phyloP scores from a whole-genome alignment of 2,329 filamentous ascomycete genomes.

The Purpureocillium takamizusanense region DNA sequence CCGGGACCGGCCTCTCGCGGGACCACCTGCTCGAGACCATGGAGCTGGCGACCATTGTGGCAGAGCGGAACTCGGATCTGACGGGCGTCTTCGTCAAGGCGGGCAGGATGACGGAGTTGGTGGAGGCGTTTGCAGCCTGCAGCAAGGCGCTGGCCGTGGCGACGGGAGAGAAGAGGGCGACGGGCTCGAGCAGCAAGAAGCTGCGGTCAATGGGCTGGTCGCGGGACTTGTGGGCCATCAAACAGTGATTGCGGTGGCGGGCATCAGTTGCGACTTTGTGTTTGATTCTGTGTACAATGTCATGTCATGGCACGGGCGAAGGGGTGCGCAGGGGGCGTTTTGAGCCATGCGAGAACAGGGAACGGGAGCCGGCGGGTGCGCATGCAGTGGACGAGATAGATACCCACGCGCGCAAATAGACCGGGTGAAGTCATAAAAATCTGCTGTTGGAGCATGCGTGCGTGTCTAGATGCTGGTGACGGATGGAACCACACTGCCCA shows the following conservation, averaged over 20 bases:
- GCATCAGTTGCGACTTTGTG: no score
- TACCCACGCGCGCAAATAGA: no score
- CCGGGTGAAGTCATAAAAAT: not conserved
- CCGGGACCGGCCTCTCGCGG: conserved; percentile 63
- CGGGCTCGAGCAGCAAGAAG: conserved; percentile 46
- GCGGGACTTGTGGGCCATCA: conserved; percentile 52
- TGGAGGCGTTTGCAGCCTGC: conserved; percentile 66
- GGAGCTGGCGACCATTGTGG: conserved; percentile 71
- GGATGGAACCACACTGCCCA: no score
- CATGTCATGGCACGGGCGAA: no score
- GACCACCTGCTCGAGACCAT: conserved; percentile 76
- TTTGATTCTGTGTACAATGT: no score
- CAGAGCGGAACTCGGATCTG: conserved; percentile 60
- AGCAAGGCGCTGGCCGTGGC: conserved; percentile 61
- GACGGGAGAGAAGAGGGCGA: conserved; percentile 43
- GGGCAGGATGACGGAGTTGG: conserved; percentile 64
- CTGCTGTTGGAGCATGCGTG: no score
- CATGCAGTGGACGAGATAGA: not conserved
- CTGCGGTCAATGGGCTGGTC: conserved; percentile 54
- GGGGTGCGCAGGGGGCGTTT: no score
- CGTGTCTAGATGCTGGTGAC: no score
- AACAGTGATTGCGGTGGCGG: no score
- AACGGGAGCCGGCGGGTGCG: not conserved
- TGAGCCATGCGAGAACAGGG: not conserved
- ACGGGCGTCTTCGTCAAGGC: conserved; percentile 55